These are phyloP conservation scores for Russula ochroleuca DNA, from an alignment of 768 basidiomycete genomes.

Conservation along the genomic window DNA sequence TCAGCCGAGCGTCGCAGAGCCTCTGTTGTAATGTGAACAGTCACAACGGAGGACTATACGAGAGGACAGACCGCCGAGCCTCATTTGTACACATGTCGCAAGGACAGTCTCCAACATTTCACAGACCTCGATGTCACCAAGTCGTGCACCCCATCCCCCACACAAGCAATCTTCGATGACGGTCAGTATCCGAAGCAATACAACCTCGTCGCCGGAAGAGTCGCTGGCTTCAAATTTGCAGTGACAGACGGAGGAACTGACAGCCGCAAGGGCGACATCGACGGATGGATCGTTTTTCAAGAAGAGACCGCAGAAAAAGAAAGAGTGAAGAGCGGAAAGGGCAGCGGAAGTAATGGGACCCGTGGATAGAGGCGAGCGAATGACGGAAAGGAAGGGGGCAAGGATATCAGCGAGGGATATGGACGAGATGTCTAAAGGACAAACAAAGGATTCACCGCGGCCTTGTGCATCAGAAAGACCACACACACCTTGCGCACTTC, in stretches of 20 bases:
- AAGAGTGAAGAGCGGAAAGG: slow-evolving; percentile 79
- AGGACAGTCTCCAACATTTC: slow-evolving; percentile 98
- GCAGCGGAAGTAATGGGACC: slow-evolving; percentile 97
- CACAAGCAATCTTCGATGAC: slow-evolving; percentile 84
- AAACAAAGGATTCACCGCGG: neutral
- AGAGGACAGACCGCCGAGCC: slow-evolving; percentile 77
- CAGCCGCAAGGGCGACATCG: slow-evolving; percentile 66
- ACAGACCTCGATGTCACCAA: slow-evolving; percentile 93
- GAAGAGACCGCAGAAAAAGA: slow-evolving; percentile 79
- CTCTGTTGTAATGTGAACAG: slow-evolving; percentile 46
- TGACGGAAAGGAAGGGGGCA: slow-evolving; percentile 86
- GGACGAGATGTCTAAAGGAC: slow-evolving; percentile 49
- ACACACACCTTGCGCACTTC: slow-evolving; percentile 59
- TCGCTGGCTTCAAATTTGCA: slow-evolving; percentile 99
- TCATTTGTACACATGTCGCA: slow-evolving; percentile 95
- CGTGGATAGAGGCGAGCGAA: slow-evolving; percentile 90
- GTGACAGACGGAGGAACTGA: slow-evolving; percentile 86
- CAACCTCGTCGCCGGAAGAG: slow-evolving; percentile 96
- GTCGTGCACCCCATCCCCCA: slow-evolving; percentile 56
- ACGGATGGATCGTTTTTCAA: slow-evolving; percentile 51
- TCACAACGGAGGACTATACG: neutral
- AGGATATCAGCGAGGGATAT: slow-evolving; percentile 63
- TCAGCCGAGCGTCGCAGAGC: slow-evolving; percentile 84
- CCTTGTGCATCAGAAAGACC: neutral
- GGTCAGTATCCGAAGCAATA: slow-evolving; percentile 84